Evolutionary conservation across 495 filamentous ascomycete genomes (phyloP), one percentile per base, ranked within the genome.

Genomic region (Thozetella sp.): DNA sequence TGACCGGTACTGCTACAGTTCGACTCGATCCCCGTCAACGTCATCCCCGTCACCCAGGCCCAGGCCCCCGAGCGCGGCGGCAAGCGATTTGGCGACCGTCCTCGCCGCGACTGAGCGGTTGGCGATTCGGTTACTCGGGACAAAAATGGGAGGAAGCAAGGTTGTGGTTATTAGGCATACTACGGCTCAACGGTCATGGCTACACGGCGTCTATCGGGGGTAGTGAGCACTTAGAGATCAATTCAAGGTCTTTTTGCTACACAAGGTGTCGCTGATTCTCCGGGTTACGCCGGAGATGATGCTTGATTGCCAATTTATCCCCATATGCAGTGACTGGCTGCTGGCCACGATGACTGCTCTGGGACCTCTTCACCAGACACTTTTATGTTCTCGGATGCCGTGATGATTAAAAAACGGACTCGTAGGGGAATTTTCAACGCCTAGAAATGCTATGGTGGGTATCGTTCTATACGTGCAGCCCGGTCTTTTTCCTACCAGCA

Each of bases 1-100:
- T 59, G 58, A 56, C 61, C 76, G 13, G 30, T 51, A 10, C 43
- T 12, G 9, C 24, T 66, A 58, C 71, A 98, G 94, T 98, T 98
- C 85, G 94, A 97, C 79, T 89, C 88, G 63, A 93, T 98, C 77
- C 91, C 93, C 70, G 93, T 97, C 89, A 96, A 93, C 80, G 90
- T 97, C 70, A 87, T 94, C 67, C 76, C 88, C 63, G 93, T 97
- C 63, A 82, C 88, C 67, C 93, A 97, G 82, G 90, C 91, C 78
- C 94, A 97, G 85, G 75, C 79, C 26, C 78, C 82, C 70, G 92
- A 96, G 83, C 88, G 91, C 63, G 89, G 88, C 59, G 84, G 87
- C 72, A 70, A 78, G 30, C 70, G 77, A 57, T 80, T 78, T 71
- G 71, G 69, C 59, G 75, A 79, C 72, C 77, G 77, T 53, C 76